A percentile compares a stretch with the other conserved stretches of the same genome.
Evolutionary conservation across 129 eudicot species (phyloP).

Genomic region (Flaveria brownii): DNA sequence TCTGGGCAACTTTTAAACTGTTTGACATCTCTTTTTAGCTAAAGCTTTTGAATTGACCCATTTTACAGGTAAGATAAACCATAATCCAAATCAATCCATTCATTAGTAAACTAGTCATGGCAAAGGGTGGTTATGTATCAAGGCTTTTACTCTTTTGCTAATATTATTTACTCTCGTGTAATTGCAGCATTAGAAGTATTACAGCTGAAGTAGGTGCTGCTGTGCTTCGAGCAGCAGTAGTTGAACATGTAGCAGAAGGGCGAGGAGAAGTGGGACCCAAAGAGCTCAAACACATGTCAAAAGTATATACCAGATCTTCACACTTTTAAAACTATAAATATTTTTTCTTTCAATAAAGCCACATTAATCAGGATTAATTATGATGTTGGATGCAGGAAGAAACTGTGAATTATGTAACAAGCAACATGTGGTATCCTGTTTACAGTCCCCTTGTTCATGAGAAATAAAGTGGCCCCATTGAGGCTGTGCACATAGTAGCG

Average conservation of each 20-base stretch:
- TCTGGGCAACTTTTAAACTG: background rate
- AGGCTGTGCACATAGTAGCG: slow-evolving; percentile 2
- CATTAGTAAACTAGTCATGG: background rate
- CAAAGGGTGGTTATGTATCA: background rate
- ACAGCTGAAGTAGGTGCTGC: slow-evolving; percentile 99
- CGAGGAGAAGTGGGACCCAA: slow-evolving; percentile 72
- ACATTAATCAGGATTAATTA: background rate
- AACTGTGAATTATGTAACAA: slow-evolving; percentile 56
- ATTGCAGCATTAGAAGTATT: slow-evolving; percentile 77
- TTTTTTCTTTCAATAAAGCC: background rate
- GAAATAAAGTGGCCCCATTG: slow-evolving; percentile 46
- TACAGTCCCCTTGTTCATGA: slow-evolving; percentile 97
- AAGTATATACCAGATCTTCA: slow-evolving; percentile 46
- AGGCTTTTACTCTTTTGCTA: background rate
- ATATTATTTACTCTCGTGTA: slow-evolving; percentile 4
- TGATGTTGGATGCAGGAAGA: slow-evolving; percentile 64
- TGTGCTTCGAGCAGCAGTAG: slow-evolving; percentile 74
- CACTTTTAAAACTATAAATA: background rate
- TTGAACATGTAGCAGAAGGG: slow-evolving; percentile 85
- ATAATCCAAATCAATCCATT: background rate
- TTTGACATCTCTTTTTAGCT: background rate
- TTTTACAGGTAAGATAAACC: background rate
- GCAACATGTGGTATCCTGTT: slow-evolving; percentile 90
- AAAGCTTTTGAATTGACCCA: background rate
- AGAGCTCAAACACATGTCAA: slow-evolving; percentile 80